Evolutionary conservation across 148 eudicot genomes (phyloP).

Genomic region (Heliamphora exappendiculata): DNA sequence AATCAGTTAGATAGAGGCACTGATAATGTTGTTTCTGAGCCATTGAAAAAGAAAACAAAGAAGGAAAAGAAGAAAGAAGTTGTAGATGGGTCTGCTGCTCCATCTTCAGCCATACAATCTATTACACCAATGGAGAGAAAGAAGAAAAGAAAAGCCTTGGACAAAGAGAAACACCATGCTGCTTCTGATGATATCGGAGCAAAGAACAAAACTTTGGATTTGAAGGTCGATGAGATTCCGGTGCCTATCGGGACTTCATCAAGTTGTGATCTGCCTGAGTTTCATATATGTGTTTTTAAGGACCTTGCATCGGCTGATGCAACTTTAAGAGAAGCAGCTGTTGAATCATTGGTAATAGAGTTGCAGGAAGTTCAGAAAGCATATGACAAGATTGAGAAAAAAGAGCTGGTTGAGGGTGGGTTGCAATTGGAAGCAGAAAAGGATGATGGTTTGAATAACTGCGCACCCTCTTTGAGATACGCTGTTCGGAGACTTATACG

Average conservation of each 20-base stretch:
- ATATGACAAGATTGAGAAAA: slow-evolving; percentile 38
- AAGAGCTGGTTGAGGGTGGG: slow-evolving; percentile 40
- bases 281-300: slow-evolving; percentile 69
- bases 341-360: slow-evolving; percentile 59
- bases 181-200: slow-evolving; percentile 20
- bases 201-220: slow-evolving; percentile 16
- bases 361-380: slow-evolving; percentile 65
- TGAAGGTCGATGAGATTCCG: slow-evolving; percentile 21
- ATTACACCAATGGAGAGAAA: slow-evolving; percentile 66
- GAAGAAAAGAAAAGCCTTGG: slow-evolving; percentile 60
- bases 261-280: slow-evolving; percentile 46
- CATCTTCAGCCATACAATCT: slow-evolving; percentile 19
- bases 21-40: slow-evolving; percentile 20
- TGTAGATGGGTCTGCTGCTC: slow-evolving; percentile 20
- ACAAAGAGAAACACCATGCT: slow-evolving; percentile 46
- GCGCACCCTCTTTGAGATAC: slow-evolving; percentile 81
- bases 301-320: slow-evolving; percentile 56
- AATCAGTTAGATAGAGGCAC: slow-evolving; percentile 8
- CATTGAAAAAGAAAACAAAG: slow-evolving; percentile 41
- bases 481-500: slow-evolving; percentile 89
- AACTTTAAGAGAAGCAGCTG: slow-evolving; percentile 59
- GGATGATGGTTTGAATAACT: slow-evolving; percentile 81
- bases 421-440: slow-evolving; percentile 73
- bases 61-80: slow-evolving; percentile 29
- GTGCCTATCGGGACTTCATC: slow-evolving; percentile 6